Evolutionary conservation across 1,139 yeast species (phyloP).

Genomic region (Suzukiozyma palmioleophila): DNA sequence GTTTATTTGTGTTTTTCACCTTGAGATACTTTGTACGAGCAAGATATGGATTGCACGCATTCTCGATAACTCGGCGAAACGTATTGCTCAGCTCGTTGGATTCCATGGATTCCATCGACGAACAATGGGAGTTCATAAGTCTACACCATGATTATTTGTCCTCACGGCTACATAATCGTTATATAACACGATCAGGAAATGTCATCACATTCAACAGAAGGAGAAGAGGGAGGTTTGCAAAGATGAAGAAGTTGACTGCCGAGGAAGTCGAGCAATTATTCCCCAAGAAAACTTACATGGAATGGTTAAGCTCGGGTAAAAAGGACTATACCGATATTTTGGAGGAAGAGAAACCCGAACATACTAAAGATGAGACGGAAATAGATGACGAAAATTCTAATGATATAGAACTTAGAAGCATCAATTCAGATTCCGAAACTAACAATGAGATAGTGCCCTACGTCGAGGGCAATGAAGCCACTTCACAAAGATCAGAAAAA

Average conservation of each 20-base stretch:
- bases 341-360: slow-evolving; percentile 27
- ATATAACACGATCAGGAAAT: slow-evolving; percentile 1
- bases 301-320: slow-evolving; percentile 59
- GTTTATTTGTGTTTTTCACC: slow-evolving; percentile 54
- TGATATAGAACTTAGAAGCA: not conserved
- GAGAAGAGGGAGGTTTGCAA: slow-evolving; percentile 35
- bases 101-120: not conserved
- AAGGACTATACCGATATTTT: slow-evolving; percentile 31
- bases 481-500: no score
- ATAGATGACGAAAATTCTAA: slow-evolving; percentile 9
- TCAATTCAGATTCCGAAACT: not conserved
- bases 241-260: slow-evolving; percentile 52
- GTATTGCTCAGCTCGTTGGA: slow-evolving; percentile 8
- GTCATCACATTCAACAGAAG: slow-evolving; percentile 13
- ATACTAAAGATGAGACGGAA: slow-evolving; percentile 8
- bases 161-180: not conserved
- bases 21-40: slow-evolving; percentile 54
- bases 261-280: slow-evolving; percentile 63
- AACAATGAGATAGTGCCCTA: no score
- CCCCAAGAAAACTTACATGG: slow-evolving; percentile 58
- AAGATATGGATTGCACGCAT: slow-evolving; percentile 50
- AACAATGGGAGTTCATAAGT: slow-evolving; percentile 2
- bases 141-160: slow-evolving; percentile 3
- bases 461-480: no score
- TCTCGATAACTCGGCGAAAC: slow-evolving; percentile 30